Conservation (phyloP, 257 asterid species). For the Solanum sparsipilum region DNA sequence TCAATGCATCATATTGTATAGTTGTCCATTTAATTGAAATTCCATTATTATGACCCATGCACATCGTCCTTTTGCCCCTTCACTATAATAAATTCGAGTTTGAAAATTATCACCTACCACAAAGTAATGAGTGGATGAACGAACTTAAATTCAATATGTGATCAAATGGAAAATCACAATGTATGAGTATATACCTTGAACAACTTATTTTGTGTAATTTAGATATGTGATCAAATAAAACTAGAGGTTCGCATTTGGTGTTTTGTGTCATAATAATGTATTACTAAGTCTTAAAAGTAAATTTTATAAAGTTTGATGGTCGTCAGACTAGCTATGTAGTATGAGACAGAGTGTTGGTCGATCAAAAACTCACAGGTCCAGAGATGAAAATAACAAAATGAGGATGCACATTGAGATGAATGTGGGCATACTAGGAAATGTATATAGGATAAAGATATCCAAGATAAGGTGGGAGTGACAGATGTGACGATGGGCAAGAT, state of each 20-base stretch:
- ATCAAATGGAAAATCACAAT: no score
- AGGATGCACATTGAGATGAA: no score
- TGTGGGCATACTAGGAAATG: no score
- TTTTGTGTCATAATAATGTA: no score
- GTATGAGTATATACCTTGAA: no score
- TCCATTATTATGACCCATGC: neutral
- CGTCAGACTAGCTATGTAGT: rapidly evolving
- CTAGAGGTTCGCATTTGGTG: neutral
- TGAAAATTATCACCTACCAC: neutral
- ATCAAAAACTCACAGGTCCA: neutral
- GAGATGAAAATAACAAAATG: neutral
- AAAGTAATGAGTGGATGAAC: neutral
- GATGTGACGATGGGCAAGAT: rapidly evolving
- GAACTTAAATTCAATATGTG: neutral
- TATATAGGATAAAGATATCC: no score
- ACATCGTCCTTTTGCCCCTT: neutral
- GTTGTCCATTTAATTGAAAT: neutral
- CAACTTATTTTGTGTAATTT: neutral
- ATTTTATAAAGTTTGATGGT: neutral
- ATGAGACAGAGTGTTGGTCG: neutral
- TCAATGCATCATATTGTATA: neutral
- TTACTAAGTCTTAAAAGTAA: no score
- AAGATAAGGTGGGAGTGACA: neutral
- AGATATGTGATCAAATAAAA: neutral
- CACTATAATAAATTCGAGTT: neutral